phyloP scores from a whole-genome alignment of 768 basidiomycete genomes.

The Russula foetens region DNA sequence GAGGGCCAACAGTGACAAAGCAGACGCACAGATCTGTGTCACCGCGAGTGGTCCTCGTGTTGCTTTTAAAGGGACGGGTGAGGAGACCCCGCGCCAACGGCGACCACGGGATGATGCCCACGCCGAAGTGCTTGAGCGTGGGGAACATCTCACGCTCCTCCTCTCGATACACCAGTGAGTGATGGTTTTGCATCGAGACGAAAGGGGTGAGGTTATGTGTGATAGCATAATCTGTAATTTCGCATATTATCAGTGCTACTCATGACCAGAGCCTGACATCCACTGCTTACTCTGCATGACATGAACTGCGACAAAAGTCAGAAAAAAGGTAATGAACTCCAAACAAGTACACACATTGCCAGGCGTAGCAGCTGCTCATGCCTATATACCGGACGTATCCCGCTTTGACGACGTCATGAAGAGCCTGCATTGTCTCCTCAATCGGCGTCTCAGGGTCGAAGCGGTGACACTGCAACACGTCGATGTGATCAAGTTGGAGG shows the following conservation, averaged over 20 bases:
- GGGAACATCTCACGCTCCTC: conserved; percentile 34
- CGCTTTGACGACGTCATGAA: conserved; percentile 33
- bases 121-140: conserved; percentile 17
- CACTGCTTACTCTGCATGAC: conserved; percentile 14
- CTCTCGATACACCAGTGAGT: conserved; percentile 33
- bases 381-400: conserved; percentile 32
- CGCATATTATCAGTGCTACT: conserved; percentile 11
- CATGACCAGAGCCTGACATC: background rate
- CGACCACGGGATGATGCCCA: conserved; percentile 18
- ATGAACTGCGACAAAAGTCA: conserved; percentile 9
- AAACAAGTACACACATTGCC: conserved; percentile 22
- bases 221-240: conserved; percentile 18
- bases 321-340: background rate
- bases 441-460: conserved; percentile 31
- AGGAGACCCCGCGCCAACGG: conserved; percentile 18
- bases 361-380: conserved; percentile 26
- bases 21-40: background rate
- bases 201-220: conserved; percentile 13
- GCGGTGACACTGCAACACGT: conserved; percentile 52
- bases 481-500: conserved; percentile 69
- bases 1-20: background rate
- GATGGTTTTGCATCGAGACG: conserved; percentile 21
- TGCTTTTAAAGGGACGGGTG: conserved; percentile 9
- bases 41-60: background rate
- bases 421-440: conserved; percentile 28